Base-by-base conservation (phyloP, 441 rosid species). In the Aleurites moluccanus region DNA sequence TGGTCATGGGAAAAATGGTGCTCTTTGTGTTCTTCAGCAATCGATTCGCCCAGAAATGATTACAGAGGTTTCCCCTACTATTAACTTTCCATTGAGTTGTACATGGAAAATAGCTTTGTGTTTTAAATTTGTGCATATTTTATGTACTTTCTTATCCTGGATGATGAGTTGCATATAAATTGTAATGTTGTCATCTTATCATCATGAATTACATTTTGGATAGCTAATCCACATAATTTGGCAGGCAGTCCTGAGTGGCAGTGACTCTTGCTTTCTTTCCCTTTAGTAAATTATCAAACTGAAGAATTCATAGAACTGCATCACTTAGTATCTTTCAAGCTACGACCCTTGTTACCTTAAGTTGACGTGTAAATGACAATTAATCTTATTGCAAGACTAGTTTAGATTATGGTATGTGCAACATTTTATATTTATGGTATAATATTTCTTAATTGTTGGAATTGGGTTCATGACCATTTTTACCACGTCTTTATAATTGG, bases 1-100 rank as follows among this genome's bases (percentile, higher is more conserved):
- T 75, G 99, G 99, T 83, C 98, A 96, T 85, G 99, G 99, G 61
- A 96, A 96, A 81, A 96, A 93, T 79, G 99, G 99, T 53, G 70
- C 97, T 75, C 81, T 96, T 60, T 90, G 87, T 83, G 91, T 96
- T 78, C 98, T 93, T 81, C 90, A 89, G 83, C 99, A 94, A 84
- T 96, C 99, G 49, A 82, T 96, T 89, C 92, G 99, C 82, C 99
- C 99, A 3, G 99, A 96, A 82, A 84, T 88, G 90, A 96, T 96
- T 69, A 93, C 99, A 64, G 99, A 96, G 98, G 99, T 96, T 70
- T 74, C 69, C 13, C 18, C 38, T 53, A 64, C 21, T 38, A 44
- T 69, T 47, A 16, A 49, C 20, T 47, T 68, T 21, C 38, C 75
- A 49, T 15, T 64, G 28, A 59, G 5, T 44, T 18, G 18, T 30